These are phyloP conservation scores for Talaromyces trachyspermus DNA, from an alignment of 495 filamentous ascomycete genomes.

Conservation along the genomic window DNA sequence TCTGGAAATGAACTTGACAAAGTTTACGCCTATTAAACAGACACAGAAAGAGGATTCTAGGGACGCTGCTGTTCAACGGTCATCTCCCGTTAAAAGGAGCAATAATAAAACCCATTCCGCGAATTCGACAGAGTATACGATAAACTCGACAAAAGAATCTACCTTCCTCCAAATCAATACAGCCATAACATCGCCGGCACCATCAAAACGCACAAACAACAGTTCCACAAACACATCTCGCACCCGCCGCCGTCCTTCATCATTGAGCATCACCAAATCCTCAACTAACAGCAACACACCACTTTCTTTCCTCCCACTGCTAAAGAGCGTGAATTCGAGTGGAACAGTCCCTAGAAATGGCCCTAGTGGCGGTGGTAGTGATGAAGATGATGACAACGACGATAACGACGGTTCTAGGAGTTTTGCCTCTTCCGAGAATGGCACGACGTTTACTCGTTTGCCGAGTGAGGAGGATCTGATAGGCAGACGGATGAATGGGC, in stretches of 20 bases:
- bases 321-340: not conserved
- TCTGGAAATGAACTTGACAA: constrained; percentile 66
- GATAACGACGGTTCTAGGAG: not conserved
- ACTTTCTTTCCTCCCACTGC: not conserved
- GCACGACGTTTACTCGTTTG: constrained; percentile 51
- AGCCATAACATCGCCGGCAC: not conserved
- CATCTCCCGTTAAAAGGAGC: too few species aligned
- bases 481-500: constrained; percentile 74
- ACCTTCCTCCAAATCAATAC: not conserved
- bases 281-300: not conserved
- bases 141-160: too few species aligned
- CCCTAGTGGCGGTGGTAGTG: not conserved
- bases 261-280: not conserved
- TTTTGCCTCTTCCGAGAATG: not conserved
- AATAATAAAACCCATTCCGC: too few species aligned
- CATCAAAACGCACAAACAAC: too few species aligned
- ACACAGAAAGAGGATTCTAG: too few species aligned
- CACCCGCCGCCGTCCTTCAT: too few species aligned
- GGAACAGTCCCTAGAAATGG: not conserved
- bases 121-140: not conserved
- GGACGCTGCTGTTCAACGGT: too few species aligned
- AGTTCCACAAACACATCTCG: too few species aligned
- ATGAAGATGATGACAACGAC: not conserved
- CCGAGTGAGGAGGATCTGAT: constrained; percentile 80
- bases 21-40: constrained; percentile 19